Conservation (phyloP, 2,329 filamentous ascomycete genomes). For the Cercospora berteroae region DNA sequence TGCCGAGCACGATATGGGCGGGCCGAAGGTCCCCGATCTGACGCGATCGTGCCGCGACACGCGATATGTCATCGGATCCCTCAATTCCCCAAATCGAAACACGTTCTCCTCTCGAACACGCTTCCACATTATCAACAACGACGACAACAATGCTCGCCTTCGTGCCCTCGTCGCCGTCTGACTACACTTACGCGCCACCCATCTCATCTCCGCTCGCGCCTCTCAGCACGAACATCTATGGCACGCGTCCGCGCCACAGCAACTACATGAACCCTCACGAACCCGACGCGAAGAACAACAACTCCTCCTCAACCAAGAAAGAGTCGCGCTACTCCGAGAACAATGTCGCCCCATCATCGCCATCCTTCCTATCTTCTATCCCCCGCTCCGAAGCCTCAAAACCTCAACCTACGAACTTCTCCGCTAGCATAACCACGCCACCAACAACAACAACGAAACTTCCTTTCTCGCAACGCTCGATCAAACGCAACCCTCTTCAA, state of each 20-base stretch:
- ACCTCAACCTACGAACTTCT: neutral
- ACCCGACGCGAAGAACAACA: constrained; percentile 13
- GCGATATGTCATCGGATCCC: neutral
- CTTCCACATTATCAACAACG: neutral
- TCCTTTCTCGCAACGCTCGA: constrained; percentile 13
- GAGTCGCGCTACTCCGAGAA: neutral
- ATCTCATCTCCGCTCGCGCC: constrained; percentile 47
- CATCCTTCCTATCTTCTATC: neutral
- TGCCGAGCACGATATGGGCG: neutral
- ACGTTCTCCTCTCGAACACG: neutral
- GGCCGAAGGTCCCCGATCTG: neutral
- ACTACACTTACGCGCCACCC: constrained; percentile 31
- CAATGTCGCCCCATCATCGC: neutral
- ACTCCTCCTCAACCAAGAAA: constrained; percentile 1
- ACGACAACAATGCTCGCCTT: constrained; percentile 22
- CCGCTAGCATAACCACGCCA: neutral
- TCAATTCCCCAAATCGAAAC: neutral
- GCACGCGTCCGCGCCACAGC: constrained; percentile 18
- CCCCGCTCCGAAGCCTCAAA: constrained; percentile 1
- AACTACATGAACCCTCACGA: constrained; percentile 15
- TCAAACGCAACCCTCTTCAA: constrained; percentile 8
- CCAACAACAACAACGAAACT: neutral
- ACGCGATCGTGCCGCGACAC: constrained; percentile 5
- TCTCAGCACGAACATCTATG: constrained; percentile 42
- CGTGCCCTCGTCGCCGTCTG: constrained; percentile 20